These are phyloP conservation scores for Clathrospora elynae DNA, from an alignment of 2,329 filamentous ascomycete genomes.

Conservation along the genomic window DNA sequence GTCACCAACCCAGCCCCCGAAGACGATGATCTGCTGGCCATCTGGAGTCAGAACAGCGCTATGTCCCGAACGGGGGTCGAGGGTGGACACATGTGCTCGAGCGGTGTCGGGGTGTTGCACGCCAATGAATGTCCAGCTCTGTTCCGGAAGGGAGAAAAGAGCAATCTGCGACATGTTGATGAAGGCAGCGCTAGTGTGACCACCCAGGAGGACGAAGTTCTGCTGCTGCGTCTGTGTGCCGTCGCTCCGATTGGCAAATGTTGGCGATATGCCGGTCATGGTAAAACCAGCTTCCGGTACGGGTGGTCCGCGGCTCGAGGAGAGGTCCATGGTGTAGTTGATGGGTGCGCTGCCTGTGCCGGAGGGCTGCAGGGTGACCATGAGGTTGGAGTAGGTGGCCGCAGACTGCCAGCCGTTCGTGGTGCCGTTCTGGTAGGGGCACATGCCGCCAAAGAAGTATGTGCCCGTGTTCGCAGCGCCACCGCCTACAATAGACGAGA, in stretches of 20 bases:
- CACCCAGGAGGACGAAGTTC: slow-evolving; percentile 80
- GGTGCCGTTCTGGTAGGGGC: slow-evolving; percentile 55
- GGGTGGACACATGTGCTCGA: slow-evolving; percentile 51
- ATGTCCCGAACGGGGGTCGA: slow-evolving; percentile 88
- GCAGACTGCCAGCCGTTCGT: slow-evolving; percentile 65
- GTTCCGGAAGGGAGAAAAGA: slow-evolving; percentile 82
- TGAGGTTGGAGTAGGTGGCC: slow-evolving; percentile 79
- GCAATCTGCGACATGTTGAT: slow-evolving; percentile 94
- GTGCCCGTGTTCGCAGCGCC: slow-evolving; percentile 60
- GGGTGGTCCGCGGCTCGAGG: slow-evolving; percentile 65
- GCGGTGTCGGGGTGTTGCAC: slow-evolving; percentile 58
- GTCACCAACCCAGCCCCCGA: slow-evolving; percentile 93
- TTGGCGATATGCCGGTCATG: slow-evolving; percentile 73
- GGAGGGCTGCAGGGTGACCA: slow-evolving; percentile 68
- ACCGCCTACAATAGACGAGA: slow-evolving; percentile 65
- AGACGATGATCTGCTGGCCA: slow-evolving; percentile 74
- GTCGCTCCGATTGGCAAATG: slow-evolving; percentile 68
- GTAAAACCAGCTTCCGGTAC: slow-evolving; percentile 86
- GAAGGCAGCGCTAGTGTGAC: slow-evolving; percentile 81
- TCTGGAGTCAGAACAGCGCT: slow-evolving; percentile 81
- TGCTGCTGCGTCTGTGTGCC: slow-evolving; percentile 72
- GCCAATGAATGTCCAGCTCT: slow-evolving; percentile 81
- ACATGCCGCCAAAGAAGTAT: slow-evolving; percentile 92
- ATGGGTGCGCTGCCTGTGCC: slow-evolving; percentile 44
- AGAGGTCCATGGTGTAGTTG: slow-evolving; percentile 55